These are phyloP conservation scores for Myxozyma vanderwaltii DNA, from an alignment of 805 yeast genomes.

Conservation along the genomic window DNA sequence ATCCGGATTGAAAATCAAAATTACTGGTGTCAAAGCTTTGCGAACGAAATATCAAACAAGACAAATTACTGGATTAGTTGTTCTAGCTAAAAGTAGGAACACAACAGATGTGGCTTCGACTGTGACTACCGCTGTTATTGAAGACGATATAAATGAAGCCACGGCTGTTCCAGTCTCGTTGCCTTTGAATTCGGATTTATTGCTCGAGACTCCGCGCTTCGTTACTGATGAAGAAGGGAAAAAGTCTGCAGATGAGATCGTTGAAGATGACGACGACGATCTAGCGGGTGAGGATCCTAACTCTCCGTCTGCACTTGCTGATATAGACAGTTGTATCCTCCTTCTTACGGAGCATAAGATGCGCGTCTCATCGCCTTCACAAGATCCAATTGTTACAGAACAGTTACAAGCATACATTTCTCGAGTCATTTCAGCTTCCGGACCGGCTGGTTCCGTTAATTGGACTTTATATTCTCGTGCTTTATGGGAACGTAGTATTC, in stretches of 20 bases:
- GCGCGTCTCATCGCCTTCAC: constrained; percentile 64
- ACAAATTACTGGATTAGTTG: constrained; percentile 71
- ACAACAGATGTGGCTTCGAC: not conserved
- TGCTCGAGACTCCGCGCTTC: constrained; percentile 73
- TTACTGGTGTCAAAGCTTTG: constrained; percentile 88
- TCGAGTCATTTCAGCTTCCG: constrained; percentile 54
- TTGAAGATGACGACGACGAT: constrained; percentile 39
- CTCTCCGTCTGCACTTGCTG: constrained; percentile 70
- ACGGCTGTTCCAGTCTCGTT: constrained; percentile 10
- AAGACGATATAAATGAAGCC: constrained; percentile 27
- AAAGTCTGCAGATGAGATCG: constrained; percentile 42
- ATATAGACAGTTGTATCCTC: constrained; percentile 73
- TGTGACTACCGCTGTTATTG: not conserved
- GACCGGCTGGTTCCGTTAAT: constrained; percentile 47
- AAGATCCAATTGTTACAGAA: constrained; percentile 72
- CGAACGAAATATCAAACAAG: constrained; percentile 79
- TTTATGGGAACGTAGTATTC: constrained; percentile 83
- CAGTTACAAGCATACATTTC: constrained; percentile 76
- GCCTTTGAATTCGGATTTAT: constrained; percentile 60
- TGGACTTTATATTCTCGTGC: constrained; percentile 82
- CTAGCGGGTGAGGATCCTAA: constrained; percentile 63
- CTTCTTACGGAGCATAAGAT: constrained; percentile 66
- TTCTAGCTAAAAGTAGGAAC: constrained; percentile 59
- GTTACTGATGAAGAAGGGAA: constrained; percentile 45
- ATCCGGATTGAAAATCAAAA: constrained; percentile 53